Base-by-base conservation (phyloP, 768 basidiomycete genomes). In the Termitomyces sp. region DNA sequence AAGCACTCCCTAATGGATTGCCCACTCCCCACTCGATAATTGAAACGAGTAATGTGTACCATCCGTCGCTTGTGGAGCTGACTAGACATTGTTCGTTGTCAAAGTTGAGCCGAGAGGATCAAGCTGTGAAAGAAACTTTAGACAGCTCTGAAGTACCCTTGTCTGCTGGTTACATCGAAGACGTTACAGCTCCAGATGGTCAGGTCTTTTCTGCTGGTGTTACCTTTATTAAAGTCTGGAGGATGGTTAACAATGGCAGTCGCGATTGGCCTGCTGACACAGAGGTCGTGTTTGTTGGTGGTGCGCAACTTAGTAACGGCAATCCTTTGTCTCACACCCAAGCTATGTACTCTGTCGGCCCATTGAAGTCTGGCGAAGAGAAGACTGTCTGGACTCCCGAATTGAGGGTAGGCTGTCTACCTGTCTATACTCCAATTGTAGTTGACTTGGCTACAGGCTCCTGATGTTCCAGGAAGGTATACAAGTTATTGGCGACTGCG, bases 181-280 rank as follows among this genome's bases (percentile, higher is more conserved):
- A 92, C 66, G 76, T 85, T 41, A 92, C 88, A 34, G 85, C 90
- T 50, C 75, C 81, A 4, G 86, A 88, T 62, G 91, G 90, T 0
- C 88, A 91, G 63, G 70, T 76, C 24, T 88, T 93, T 66, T 89
- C 90, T 31, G 85, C 90, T 7, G 92, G 92, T 34, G 90, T 89
- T 0, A 89, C 90, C 67, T 94, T 94, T 64, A 81, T 92, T 55
- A 94, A 93, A 71, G 84, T 83, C 22, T 94, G 92, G 92, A 76
- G 78, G 56, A 79, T 93, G 76, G 60, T 76, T 31, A 94, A 94
- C 64, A 79, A 79, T 62, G 86, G 90, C 16, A 65, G 63, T 14
- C 55, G 68, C 5, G 77, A 83, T 20, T 94, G 90, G 91, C 88
- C 88, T 0, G 76, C 79, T 27, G 71, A 73, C 13, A 91, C 91